These are phyloP conservation scores for Ophiocordyceps camponoti-floridani DNA, from an alignment of 2,329 filamentous ascomycete genomes.

Conservation along the genomic window DNA sequence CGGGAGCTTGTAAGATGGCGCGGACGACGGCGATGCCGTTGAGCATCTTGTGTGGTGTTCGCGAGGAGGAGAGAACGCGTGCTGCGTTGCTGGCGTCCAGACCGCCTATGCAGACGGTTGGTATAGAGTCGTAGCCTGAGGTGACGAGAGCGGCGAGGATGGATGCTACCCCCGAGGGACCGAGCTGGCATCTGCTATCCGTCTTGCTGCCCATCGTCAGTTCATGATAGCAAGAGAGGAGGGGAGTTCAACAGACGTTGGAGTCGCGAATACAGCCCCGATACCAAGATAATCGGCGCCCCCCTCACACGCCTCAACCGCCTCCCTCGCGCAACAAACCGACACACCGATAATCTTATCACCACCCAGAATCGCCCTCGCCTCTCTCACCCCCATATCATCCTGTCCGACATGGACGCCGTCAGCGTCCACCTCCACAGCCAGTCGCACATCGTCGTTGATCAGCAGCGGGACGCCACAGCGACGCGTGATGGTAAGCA, in stretches of 20 bases:
- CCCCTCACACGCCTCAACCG: constrained; percentile 47
- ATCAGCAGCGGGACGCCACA: constrained; percentile 67
- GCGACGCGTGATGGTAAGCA: constrained; percentile 53
- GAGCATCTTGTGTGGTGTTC: constrained; percentile 35
- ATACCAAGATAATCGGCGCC: constrained; percentile 88
- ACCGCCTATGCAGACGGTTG: constrained; percentile 75
- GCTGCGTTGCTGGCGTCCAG: constrained; percentile 63
- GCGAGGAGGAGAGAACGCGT: constrained; percentile 52
- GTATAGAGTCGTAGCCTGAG: constrained; percentile 24
- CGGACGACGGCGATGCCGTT: constrained; percentile 81
- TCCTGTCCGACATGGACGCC: constrained; percentile 92
- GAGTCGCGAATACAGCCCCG: constrained; percentile 74
- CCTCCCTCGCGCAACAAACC: constrained; percentile 58
- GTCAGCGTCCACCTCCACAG: constrained; percentile 68
- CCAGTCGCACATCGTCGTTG: constrained; percentile 86
- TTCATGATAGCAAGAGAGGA: neutral
- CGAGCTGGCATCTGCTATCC: constrained; percentile 54
- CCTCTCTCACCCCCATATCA: constrained; percentile 54
- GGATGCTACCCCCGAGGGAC: constrained; percentile 30
- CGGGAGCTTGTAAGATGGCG: constrained; percentile 58
- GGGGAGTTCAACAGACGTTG: constrained; percentile 33
- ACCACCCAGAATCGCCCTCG: constrained; percentile 54
- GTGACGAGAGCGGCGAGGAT: constrained; percentile 36
- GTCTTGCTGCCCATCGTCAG: constrained; percentile 41
- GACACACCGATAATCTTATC: constrained; percentile 79